phyloP scores from a whole-genome alignment of 371 early-diverging fungal genomes.

The Mucor piriformis region DNA sequence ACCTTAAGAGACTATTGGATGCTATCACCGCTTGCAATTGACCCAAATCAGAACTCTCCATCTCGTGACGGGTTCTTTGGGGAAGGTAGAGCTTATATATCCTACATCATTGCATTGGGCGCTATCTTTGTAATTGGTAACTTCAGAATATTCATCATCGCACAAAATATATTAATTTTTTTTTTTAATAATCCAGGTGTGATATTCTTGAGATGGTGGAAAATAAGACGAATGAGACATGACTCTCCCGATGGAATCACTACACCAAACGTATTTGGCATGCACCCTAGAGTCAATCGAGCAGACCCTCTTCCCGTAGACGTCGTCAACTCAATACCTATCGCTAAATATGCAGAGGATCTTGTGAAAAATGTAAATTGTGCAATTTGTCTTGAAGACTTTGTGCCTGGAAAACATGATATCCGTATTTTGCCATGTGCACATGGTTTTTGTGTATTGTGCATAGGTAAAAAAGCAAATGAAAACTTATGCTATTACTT shows the following conservation, averaged over 20 bases:
- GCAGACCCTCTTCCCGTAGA: slow-evolving; percentile 44
- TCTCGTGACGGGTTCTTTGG: slow-evolving; percentile 14
- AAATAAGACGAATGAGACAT: slow-evolving; percentile 32
- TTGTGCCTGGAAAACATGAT: slow-evolving; percentile 22
- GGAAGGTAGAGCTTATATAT: slow-evolving; percentile 35
- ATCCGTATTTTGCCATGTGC: slow-evolving; percentile 36
- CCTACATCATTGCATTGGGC: slow-evolving; percentile 44
- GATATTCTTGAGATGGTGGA: slow-evolving; percentile 50
- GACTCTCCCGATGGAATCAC: slow-evolving; percentile 1
- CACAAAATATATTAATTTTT: neutral
- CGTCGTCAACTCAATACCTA: slow-evolving; percentile 32
- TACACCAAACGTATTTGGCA: slow-evolving; percentile 2
- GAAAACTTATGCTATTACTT: neutral
- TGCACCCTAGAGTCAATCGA: slow-evolving; percentile 30
- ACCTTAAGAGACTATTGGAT: slow-evolving; percentile 12
- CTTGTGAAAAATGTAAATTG: slow-evolving; percentile 33
- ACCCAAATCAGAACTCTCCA: slow-evolving; percentile 2
- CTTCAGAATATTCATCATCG: neutral
- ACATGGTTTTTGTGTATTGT: slow-evolving; percentile 41
- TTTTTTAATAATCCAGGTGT: slow-evolving; percentile 18
- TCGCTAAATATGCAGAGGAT: slow-evolving; percentile 19
- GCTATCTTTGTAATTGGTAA: slow-evolving; percentile 46
- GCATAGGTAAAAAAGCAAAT: slow-evolving; percentile 30
- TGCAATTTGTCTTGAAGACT: slow-evolving; percentile 40
- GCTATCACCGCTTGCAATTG: slow-evolving; percentile 17